These are phyloP conservation scores for Fomitopsis betulina DNA, from an alignment of 1,284 basidiomycete species.

Conservation along the genomic window DNA sequence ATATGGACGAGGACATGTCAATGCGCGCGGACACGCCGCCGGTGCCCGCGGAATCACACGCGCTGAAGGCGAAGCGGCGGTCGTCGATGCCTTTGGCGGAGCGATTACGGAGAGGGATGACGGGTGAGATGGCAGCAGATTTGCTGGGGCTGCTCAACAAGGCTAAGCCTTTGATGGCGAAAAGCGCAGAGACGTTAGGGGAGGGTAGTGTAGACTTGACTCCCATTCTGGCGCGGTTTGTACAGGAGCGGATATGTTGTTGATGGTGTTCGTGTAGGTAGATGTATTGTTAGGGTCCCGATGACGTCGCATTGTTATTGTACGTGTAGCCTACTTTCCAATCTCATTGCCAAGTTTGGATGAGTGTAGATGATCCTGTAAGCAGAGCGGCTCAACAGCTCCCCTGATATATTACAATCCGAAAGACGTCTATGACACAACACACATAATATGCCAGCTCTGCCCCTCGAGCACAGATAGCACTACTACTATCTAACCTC, in stretches of 20 bases:
- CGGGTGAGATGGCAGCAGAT: conserved; percentile 75
- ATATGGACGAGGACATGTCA: conserved; percentile 35
- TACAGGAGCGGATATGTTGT: conserved; percentile 52
- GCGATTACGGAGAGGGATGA: conserved; percentile 64
- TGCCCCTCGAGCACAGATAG: too few relatives aligned
- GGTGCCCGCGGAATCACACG: conserved; percentile 25
- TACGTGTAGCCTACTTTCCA: not conserved
- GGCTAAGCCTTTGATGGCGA: conserved; percentile 54
- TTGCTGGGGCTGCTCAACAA: conserved; percentile 61
- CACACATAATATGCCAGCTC: too few relatives aligned
- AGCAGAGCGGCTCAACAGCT: too few relatives aligned
- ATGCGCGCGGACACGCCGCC: conserved; percentile 22
- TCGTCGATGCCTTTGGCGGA: conserved; percentile 55
- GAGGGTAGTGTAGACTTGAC: conserved; percentile 47
- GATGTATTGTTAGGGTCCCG: not conserved
- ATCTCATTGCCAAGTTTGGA: not conserved
- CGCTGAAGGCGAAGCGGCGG: conserved; percentile 33
- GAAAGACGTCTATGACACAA: too few relatives aligned
- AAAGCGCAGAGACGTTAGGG: conserved; percentile 44
- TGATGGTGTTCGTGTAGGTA: conserved; percentile 8
- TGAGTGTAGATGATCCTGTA: too few relatives aligned
- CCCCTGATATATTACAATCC: too few relatives aligned
- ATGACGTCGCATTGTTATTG: conserved; percentile 1
- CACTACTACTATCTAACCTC: conserved; percentile 46
- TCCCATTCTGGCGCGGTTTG: conserved; percentile 54